Evolutionary conservation across 169 alveolate species (phyloP).

Genomic region (Eimeria maxima): DNA sequence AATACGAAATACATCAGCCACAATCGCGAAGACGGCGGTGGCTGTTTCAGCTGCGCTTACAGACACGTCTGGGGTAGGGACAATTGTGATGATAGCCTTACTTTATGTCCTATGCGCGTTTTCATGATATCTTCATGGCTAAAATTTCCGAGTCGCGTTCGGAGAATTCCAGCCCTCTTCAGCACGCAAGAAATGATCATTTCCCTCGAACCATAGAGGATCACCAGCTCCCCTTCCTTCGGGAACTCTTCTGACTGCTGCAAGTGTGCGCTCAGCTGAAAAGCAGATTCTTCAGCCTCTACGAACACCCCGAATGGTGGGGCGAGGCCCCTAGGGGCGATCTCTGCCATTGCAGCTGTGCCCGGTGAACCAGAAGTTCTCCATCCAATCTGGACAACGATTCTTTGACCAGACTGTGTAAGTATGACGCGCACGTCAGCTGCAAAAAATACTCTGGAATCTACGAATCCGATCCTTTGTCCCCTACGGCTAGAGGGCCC

Average conservation of each 20-base stretch:
- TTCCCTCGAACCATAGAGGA: conserved; percentile 79
- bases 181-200: conserved; percentile 39
- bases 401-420: not conserved
- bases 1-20: not conserved
- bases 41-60: not conserved
- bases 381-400: not conserved
- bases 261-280: not conserved
- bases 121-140: conserved; percentile 76
- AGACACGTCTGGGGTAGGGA: not conserved
- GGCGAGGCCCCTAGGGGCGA: not conserved
- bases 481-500: not conserved
- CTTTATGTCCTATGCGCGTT: conserved; percentile 82
- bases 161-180: conserved; percentile 49
- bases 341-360: conserved; percentile 7
- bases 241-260: not conserved
- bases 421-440: not conserved
- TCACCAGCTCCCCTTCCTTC: conserved; percentile 80
- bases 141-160: conserved; percentile 79
- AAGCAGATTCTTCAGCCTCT: not conserved
- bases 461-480: not conserved
- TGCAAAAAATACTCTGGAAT: not conserved
- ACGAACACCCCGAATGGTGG: not conserved
- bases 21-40: not conserved
- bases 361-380: not conserved
- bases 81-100: not conserved